These are phyloP conservation scores for Vaucheria bursata DNA, from an alignment of 352 stramenopile genomes.

Conservation along the genomic window DNA sequence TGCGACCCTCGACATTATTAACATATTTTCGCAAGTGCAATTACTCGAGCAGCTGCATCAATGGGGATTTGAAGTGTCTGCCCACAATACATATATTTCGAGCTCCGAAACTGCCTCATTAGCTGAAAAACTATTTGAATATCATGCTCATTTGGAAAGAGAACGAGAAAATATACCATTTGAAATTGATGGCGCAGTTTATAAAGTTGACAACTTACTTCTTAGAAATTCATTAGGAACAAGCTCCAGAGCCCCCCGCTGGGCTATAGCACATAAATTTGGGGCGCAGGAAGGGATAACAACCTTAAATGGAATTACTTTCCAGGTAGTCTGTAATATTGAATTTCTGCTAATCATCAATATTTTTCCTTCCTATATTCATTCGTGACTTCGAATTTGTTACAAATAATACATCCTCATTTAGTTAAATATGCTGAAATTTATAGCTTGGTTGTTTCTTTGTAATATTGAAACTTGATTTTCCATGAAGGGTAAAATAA, in stretches of 20 bases:
- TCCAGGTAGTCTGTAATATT: no score
- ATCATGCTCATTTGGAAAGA: slow-evolving; percentile 51
- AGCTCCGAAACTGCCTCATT: not conserved
- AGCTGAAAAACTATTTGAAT: slow-evolving; percentile 51
- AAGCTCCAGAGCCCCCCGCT: slow-evolving; percentile 56
- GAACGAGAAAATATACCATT: slow-evolving; percentile 50
- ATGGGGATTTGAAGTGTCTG: slow-evolving; percentile 45
- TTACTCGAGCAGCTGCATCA: slow-evolving; percentile 29
- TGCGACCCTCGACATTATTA: no score
- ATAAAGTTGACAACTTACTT: slow-evolving; percentile 57
- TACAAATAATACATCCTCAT: no score
- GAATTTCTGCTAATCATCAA: no score
- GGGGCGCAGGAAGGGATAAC: slow-evolving; percentile 53
- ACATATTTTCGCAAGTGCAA: no score
- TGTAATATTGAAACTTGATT: no score
- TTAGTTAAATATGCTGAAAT: no score
- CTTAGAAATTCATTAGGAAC: slow-evolving; percentile 29
- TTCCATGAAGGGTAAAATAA: no score
- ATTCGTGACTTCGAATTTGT: no score
- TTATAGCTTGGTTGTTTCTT: no score
- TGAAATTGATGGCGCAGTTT: slow-evolving; percentile 66
- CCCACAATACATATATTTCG: no score
- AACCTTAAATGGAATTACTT: slow-evolving; percentile 29
- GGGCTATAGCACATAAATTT: slow-evolving; percentile 71
- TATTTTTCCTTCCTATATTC: no score